phyloP scores from a whole-genome alignment of 208 protist genomes.

The Acanthamoeba divionensis region DNA sequence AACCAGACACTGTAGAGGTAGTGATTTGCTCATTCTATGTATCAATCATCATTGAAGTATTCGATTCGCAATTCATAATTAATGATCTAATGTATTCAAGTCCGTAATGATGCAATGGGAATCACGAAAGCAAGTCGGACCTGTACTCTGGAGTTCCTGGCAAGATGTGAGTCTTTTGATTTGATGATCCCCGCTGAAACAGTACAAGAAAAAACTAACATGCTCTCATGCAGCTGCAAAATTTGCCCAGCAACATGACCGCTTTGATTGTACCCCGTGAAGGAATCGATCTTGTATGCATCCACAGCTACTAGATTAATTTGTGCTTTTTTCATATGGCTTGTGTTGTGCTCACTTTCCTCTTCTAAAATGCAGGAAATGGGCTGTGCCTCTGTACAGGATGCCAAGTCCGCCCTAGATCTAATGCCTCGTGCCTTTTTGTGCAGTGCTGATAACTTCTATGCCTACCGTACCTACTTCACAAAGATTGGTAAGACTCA shows the following conservation, averaged over 20 bases:
- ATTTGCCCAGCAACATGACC: no score
- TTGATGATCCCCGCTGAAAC: no score
- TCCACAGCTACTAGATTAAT: no score
- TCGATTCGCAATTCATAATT: no score
- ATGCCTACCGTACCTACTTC: not conserved
- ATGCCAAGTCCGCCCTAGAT: not conserved
- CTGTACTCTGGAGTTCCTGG: not conserved
- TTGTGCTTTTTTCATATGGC: not conserved
- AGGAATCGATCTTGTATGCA: no score
- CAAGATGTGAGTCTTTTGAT: no score
- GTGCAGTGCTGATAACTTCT: not conserved
- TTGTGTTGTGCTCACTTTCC: not conserved
- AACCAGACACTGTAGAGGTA: no score
- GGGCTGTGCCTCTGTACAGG: not conserved
- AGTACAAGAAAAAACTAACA: no score
- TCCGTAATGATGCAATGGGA: not conserved
- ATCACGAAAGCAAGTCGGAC: not conserved
- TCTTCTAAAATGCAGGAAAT: not conserved
- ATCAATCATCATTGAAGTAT: no score
- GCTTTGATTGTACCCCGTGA: no score
- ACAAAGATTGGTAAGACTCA: not conserved
- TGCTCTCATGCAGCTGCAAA: no score
- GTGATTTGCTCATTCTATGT: no score
- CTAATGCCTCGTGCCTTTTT: not conserved
- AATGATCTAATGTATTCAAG: not conserved